Base-by-base conservation (phyloP, 768 basidiomycete species). In the Mycena albidolilacea region DNA sequence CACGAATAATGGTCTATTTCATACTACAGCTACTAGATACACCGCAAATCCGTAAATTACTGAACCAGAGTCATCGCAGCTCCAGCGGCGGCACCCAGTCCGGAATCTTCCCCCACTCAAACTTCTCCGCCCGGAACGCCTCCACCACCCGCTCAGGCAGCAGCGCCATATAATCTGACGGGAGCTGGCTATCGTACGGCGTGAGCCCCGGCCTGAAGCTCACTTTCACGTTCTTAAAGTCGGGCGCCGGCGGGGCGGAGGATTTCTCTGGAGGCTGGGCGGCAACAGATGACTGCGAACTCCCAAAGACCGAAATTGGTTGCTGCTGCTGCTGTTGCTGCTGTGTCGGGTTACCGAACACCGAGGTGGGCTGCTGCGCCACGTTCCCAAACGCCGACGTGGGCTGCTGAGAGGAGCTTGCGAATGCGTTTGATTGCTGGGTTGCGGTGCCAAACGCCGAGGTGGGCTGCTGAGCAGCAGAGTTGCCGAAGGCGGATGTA, bases 21-120 rank as follows among this genome's bases (percentile, higher is more conserved):
- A 30, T 57, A 65, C 21, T 58, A 59, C 55, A 50, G 30, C 35
- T 52, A 41, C 48, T 60, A 39, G 19, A 21, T 57, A 54, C 50
- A 58, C 48, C 23, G 11, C 35, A 60, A 19, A 50, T n/a, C 35
- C 14, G 7, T 58, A 48, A 35, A 54, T 5, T 54, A 54, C 21
- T 52, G 5, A 19, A 11, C 11, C 3, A 76, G 30, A 30, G 30
- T 30, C 4, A 30, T 23, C 75, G 57, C 30, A 76, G 44, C 52
- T 76, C 75, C 59, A 76, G 10, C 38, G 75, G 94, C 48, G 93
- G 94, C 68, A 91, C 84, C 90, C 90, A 94, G 70, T 93, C 92
- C 1, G 93, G 93, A 59, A 95, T 85, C 71, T 87, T 87, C 60
- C 79, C 91, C 89, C 89, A 92, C 77, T 90, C 90, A 76, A 95